Percentiles rank a stretch among this genome's conserved stretches.
Evolutionary conservation across 202 grass and related monocot genomes (phyloP).

Genomic region (Setaria italica): DNA sequence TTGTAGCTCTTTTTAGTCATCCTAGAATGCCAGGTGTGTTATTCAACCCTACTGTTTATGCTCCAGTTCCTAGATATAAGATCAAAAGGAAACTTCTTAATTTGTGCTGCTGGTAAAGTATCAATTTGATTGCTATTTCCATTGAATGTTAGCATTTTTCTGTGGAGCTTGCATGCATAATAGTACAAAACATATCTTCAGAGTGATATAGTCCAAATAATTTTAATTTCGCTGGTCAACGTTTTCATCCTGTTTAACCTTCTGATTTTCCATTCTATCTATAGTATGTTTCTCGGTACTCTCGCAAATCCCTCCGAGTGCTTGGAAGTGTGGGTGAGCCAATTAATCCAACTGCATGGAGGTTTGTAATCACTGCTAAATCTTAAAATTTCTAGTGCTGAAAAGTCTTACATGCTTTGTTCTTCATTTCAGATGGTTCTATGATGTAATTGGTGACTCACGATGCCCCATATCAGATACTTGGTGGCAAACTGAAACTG

Average conservation of each 20-base stretch:
- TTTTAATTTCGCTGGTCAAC: neutral
- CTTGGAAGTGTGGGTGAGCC: slow-evolving; percentile 98
- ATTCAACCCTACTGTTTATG: slow-evolving; percentile 2
- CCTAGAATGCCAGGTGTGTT: neutral
- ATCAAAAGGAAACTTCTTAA: neutral
- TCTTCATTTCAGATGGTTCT: slow-evolving; percentile 81
- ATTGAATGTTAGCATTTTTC: neutral
- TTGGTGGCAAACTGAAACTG: slow-evolving; percentile 99
- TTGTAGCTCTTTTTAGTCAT: neutral
- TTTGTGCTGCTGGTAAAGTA: neutral
- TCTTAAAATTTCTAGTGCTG: slow-evolving; percentile 22
- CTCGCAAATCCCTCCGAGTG: slow-evolving; percentile 91
- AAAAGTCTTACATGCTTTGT: slow-evolving; percentile 41
- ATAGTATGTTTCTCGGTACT: slow-evolving; percentile 87
- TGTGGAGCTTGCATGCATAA: slow-evolving; percentile 7
- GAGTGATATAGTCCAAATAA: neutral
- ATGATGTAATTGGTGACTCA: slow-evolving; percentile 80
- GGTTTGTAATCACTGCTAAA: slow-evolving; percentile 49
- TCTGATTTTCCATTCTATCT: slow-evolving; percentile 29
- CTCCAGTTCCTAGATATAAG: slow-evolving; percentile 15
- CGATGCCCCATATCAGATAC: slow-evolving; percentile 97
- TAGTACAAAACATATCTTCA: slow-evolving; percentile 1
- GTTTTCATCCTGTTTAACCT: neutral
- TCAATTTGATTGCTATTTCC: slow-evolving; percentile 5
- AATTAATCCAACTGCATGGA: slow-evolving; percentile 98